Base-by-base conservation (phyloP, 164 flowering plant species). In the Protea cynaroides region DNA sequence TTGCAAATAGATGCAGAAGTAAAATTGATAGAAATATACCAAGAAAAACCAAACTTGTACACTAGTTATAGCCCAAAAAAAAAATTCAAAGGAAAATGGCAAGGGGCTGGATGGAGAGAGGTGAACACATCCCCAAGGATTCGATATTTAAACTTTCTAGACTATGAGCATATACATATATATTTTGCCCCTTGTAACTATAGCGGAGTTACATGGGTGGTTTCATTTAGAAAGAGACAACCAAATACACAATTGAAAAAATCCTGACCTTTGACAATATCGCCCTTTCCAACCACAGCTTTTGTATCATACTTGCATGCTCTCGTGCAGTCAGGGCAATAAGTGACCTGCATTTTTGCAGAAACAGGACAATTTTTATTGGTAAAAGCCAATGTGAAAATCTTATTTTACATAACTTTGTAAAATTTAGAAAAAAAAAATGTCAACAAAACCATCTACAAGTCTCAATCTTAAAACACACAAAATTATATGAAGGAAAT, bases 301-400 rank as follows among this genome's bases (percentile, higher is more conserved):
- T 78, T 72, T 11, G 77, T 80, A 57, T 94, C 97, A 63, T 87
- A 94, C 57, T 78, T 88, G 88, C 97, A 91, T 18, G 97, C 99
- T 76, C 99, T 83, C 19, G 70, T 70, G 71, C 97, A 95, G 64
- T 95, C 99, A 0, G 99, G 99, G 51, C 99, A 95, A 75, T 95
- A 95, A 0, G 97, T 91, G 23, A 94, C 96, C 99, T 94, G 75
- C 80, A 81, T 5, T 25, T 43, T 37, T 23, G 38, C 10, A 38
- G 22, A 51, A 50, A 14, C 11, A 43, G 17, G 6, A 9, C 8
- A n/a, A 6, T 49, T 25, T 34, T 22, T 29, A 29, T 29, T 29
- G 34, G 5, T 24, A 8, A 18, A 25, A 49, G 49, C 12, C 18
- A 43, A 7, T 23, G 9, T 6, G 1, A 23, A 8, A 37, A 37